Percentiles rank a stretch among this genome's conserved stretches.
These are phyloP conservation scores for Crithidia mellificae DNA, from an alignment of 208 protist species.

Conservation along the genomic window DNA sequence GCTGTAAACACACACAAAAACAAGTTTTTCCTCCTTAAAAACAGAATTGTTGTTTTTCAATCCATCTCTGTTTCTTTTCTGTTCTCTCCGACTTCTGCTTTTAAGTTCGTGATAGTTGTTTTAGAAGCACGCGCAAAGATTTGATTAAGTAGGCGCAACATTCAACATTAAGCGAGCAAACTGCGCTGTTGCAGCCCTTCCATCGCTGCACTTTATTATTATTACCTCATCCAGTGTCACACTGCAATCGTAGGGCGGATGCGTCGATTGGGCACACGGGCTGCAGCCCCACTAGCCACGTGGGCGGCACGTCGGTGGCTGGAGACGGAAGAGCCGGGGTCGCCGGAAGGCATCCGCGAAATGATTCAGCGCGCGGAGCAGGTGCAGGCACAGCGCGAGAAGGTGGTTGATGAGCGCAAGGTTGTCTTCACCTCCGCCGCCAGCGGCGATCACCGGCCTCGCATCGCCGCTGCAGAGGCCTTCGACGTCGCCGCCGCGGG, in stretches of 20 bases:
- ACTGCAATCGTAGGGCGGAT: background rate
- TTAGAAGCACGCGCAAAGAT: too few species aligned
- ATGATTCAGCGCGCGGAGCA: slow-evolving; percentile 58
- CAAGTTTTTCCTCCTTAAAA: too few species aligned
- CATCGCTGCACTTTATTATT: too few species aligned
- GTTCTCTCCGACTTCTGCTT: too few species aligned
- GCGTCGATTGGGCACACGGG: slow-evolving; percentile 14
- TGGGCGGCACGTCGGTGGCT: slow-evolving; percentile 9
- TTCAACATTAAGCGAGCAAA: too few species aligned
- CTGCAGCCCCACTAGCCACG: background rate
- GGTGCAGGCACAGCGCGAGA: slow-evolving; percentile 51
- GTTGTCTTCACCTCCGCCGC: slow-evolving; percentile 74
- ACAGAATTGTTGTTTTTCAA: too few species aligned
- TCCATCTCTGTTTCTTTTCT: too few species aligned
- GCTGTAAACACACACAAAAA: too few species aligned
- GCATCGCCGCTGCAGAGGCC: slow-evolving; percentile 82
- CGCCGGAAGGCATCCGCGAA: slow-evolving; percentile 55
- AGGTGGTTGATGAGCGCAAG: slow-evolving; percentile 64
- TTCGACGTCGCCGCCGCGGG: slow-evolving; percentile 86
- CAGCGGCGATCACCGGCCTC: slow-evolving; percentile 79
- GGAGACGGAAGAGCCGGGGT: slow-evolving; percentile 35
- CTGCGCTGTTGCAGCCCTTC: too few species aligned
- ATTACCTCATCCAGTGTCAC: too few species aligned
- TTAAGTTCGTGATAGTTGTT: too few species aligned
- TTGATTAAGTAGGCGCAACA: too few species aligned